These are phyloP conservation scores for Cicer chorassanicum DNA, from an alignment of 306 rosid species.

Conservation along the genomic window DNA sequence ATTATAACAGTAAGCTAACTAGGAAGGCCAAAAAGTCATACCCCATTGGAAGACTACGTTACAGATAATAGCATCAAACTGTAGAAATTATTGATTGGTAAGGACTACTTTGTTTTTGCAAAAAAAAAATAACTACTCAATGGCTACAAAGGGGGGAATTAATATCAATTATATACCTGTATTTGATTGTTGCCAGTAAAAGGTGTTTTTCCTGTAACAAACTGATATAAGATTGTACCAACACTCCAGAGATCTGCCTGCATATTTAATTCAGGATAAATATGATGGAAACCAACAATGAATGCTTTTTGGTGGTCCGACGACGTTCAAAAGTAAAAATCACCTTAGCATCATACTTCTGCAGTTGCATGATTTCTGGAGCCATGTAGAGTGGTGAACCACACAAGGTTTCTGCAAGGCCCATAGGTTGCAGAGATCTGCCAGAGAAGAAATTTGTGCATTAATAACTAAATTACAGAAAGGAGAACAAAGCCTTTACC, in stretches of 20 bases:
- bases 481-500: constrained; percentile 25
- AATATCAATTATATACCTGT: constrained; percentile 60
- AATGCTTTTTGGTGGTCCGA: constrained; percentile 18
- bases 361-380: constrained; percentile 99
- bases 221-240: constrained; percentile 92
- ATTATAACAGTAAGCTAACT: constrained; percentile 32
- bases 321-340: constrained; percentile 39
- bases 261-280: constrained; percentile 58
- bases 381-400: constrained; percentile 99
- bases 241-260: constrained; percentile 99
- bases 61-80: constrained; percentile 34
- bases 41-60: constrained; percentile 31
- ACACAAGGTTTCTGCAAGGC: constrained; percentile 98
- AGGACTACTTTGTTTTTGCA: constrained; percentile 24
- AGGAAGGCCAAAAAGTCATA: constrained; percentile 36
- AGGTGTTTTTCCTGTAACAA: constrained; percentile 93
- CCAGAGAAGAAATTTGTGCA: constrained; percentile 40
- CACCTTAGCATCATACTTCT: constrained; percentile 99
- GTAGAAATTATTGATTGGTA: constrained; percentile 19
- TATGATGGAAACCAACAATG: constrained; percentile 44
- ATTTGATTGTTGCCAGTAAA: constrained; percentile 91
- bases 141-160: neutral
- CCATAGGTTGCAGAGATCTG: constrained; percentile 93
- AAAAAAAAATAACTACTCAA: neutral
- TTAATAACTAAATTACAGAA: constrained; percentile 37